These are phyloP conservation scores for Puccinia novopanici DNA, from an alignment of 1,284 basidiomycete species.

Conservation along the genomic window DNA sequence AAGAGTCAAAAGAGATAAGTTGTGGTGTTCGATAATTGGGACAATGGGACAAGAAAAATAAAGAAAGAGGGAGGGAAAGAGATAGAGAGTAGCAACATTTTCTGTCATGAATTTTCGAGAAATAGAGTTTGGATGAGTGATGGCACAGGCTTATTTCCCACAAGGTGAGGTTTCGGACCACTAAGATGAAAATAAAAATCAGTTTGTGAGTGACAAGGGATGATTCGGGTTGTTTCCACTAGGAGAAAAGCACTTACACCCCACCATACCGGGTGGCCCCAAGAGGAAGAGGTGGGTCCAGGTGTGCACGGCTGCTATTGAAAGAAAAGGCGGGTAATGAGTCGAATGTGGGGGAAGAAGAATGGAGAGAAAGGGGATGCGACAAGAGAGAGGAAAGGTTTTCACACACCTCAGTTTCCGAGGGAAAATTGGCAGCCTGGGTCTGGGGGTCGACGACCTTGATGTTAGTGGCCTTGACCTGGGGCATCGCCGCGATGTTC, in stretches of 20 bases:
- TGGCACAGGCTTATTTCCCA: background rate
- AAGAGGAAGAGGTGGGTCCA: background rate
- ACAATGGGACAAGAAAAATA: too few species aligned
- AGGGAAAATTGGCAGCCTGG: background rate
- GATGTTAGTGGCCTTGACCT: background rate
- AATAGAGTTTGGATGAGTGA: too few species aligned
- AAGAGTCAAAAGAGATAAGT: too few species aligned
- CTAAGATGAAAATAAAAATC: background rate
- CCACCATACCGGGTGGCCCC: conserved; percentile 29
- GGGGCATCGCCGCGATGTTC: too few species aligned
- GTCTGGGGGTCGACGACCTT: background rate
- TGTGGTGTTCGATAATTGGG: too few species aligned
- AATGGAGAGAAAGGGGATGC: background rate
- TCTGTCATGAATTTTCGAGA: too few species aligned
- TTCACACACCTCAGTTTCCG: background rate
- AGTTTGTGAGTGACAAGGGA: background rate
- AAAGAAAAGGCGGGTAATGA: background rate
- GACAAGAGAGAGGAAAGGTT: too few species aligned
- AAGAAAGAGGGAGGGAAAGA: too few species aligned
- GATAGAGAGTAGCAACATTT: too few species aligned
- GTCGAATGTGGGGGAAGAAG: background rate
- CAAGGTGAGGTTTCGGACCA: conserved; percentile 14
- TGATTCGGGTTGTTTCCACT: background rate
- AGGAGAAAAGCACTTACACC: conserved; percentile 2
- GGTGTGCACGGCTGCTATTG: conserved; percentile 1